Evolutionary conservation across 768 basidiomycete genomes (phyloP).

Genomic region (Boletus vermiculosoides): DNA sequence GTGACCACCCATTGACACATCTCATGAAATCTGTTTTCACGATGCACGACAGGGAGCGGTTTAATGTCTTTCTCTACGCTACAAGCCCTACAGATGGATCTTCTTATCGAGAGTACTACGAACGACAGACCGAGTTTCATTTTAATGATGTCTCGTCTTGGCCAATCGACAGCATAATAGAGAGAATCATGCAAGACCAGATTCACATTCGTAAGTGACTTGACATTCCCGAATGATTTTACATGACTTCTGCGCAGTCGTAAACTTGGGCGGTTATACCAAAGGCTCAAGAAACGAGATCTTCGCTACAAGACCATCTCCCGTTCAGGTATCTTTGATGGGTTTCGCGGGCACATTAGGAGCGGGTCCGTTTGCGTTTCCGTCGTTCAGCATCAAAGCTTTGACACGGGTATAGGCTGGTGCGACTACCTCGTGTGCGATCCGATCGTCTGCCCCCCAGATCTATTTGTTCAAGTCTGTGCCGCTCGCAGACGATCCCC

Average conservation of each 20-base stretch:
- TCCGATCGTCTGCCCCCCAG: slow-evolving; percentile 42
- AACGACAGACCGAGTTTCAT: slow-evolving; percentile 34
- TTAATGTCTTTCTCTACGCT: slow-evolving; percentile 47
- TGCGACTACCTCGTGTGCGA: slow-evolving; percentile 50
- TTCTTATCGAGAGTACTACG: slow-evolving; percentile 42
- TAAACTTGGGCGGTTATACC: slow-evolving; percentile 50
- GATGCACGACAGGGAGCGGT: slow-evolving; percentile 39
- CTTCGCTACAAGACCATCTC: slow-evolving; percentile 48
- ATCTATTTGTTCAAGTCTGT: slow-evolving; percentile 35
- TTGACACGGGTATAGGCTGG: slow-evolving; percentile 36
- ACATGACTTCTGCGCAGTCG: slow-evolving; percentile 29
- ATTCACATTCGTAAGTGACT: slow-evolving; percentile 45
- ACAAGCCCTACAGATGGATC: slow-evolving; percentile 49
- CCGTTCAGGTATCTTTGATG: slow-evolving; percentile 49
- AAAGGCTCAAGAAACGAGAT: slow-evolving; percentile 53
- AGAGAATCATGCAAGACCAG: slow-evolving; percentile 40
- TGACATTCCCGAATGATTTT: not conserved
- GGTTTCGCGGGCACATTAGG: slow-evolving; percentile 50
- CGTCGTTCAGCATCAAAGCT: not conserved
- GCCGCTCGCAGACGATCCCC: slow-evolving; percentile 20
- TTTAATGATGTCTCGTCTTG: slow-evolving; percentile 45
- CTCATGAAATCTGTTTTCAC: slow-evolving; percentile 52
- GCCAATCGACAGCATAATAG: slow-evolving; percentile 36
- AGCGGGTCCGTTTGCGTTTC: slow-evolving; percentile 28
- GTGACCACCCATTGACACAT: slow-evolving; percentile 52